phyloP scores from a whole-genome alignment of 1,284 basidiomycete genomes.

The Ganoderma sp. region DNA sequence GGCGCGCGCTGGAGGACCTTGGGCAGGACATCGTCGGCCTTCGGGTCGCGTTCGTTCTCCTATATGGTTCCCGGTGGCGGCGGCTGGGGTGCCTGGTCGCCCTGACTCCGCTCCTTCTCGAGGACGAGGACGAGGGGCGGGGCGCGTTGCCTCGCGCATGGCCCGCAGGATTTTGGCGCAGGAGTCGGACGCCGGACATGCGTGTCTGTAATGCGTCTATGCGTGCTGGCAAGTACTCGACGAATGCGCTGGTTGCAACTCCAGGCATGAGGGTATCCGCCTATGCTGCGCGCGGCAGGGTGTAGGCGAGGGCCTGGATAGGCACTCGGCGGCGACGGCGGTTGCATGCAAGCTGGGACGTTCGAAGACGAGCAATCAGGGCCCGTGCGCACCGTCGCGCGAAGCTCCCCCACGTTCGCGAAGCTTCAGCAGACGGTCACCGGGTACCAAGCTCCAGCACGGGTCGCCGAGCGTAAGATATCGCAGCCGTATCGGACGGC shows the following conservation, averaged over 20 bases:
- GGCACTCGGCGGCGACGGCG: neutral
- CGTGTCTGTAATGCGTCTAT: neutral
- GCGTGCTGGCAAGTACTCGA: constrained; percentile 25
- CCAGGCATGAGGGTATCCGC: constrained; percentile 23
- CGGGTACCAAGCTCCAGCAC: neutral
- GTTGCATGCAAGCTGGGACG: neutral
- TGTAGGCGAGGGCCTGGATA: neutral
- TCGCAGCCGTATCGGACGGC: constrained; percentile 2
- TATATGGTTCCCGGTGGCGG: neutral
- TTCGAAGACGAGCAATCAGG: neutral
- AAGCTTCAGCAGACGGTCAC: neutral
- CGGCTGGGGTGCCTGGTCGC: constrained; percentile 2
- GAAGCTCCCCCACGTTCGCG: constrained; percentile 1
- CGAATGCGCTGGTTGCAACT: constrained; percentile 22
- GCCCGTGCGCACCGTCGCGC: constrained; percentile 5
- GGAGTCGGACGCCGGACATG: neutral
- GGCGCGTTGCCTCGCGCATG: neutral
- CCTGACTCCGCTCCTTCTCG: constrained; percentile 8
- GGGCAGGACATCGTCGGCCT: constrained; percentile 10
- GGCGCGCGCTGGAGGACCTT: constrained; percentile 3
- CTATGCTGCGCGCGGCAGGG: constrained; percentile 14
- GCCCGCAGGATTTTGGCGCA: neutral
- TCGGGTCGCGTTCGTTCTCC: constrained; percentile 6
- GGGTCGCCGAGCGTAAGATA: neutral
- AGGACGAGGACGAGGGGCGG: constrained; percentile 12